Conservation (phyloP, 441 rosid species). For the Francoa sonchifolia region DNA sequence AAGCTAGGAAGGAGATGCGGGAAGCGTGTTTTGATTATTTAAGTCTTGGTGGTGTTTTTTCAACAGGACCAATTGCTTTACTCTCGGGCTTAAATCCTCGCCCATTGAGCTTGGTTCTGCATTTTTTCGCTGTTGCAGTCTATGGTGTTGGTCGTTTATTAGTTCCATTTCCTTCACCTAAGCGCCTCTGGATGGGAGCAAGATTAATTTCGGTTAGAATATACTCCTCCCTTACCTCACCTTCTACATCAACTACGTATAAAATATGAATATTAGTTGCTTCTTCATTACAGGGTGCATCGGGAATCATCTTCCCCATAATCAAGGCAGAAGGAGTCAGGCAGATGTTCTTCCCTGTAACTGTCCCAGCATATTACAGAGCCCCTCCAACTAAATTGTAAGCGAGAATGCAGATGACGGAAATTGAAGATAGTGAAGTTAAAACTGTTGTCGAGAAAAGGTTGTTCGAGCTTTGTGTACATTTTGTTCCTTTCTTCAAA, state of each 20-base stretch:
- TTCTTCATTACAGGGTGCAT: constrained; percentile 41
- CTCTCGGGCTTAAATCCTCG: constrained; percentile 75
- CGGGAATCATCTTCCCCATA: constrained; percentile 82
- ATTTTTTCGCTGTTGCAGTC: constrained; percentile 75
- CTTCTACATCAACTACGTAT: too few relatives aligned
- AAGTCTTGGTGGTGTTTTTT: constrained; percentile 59
- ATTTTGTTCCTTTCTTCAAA: too few relatives aligned
- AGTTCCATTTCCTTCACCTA: constrained; percentile 76
- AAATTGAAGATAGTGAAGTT: too few relatives aligned
- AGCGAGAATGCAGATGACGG: too few relatives aligned
- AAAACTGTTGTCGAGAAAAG: too few relatives aligned
- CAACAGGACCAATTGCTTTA: constrained; percentile 61
- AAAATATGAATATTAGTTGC: too few relatives aligned
- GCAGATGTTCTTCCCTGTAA: constrained; percentile 86
- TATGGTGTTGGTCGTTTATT: constrained; percentile 65
- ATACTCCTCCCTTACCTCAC: not conserved
- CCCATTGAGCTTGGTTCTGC: constrained; percentile 57
- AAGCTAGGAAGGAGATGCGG: constrained; percentile 70
- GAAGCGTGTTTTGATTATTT: constrained; percentile 74
- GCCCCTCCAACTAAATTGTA: constrained; percentile 33
- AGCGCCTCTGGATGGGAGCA: constrained; percentile 69
- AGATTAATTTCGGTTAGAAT: constrained; percentile 45
- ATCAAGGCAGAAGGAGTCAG: constrained; percentile 82
- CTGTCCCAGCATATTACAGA: constrained; percentile 77
- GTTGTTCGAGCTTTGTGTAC: too few relatives aligned